These are phyloP conservation scores for Curvularia spicifera DNA, from an alignment of 2,329 filamentous ascomycete genomes.

Conservation along the genomic window DNA sequence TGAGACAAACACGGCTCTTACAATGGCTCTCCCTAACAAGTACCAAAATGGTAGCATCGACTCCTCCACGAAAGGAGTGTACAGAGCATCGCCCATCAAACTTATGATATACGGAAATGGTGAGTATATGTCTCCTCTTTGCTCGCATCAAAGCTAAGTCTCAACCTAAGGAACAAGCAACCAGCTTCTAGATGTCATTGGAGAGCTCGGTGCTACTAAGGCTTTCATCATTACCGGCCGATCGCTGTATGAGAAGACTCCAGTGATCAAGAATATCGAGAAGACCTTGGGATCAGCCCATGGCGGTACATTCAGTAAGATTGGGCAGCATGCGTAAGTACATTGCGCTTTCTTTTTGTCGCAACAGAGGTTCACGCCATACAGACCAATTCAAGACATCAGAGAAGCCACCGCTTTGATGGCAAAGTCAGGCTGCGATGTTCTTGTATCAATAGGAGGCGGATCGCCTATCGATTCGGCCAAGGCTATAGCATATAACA, in stretches of 20 bases:
- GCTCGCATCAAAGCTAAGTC: conserved; percentile 3
- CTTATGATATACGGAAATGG: conserved; percentile 49
- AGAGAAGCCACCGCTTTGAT: conserved; percentile 45
- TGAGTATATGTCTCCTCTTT: conserved; percentile 8
- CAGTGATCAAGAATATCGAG: conserved; percentile 61
- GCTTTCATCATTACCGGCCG: conserved; percentile 63
- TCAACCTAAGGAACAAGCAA: conserved; percentile 38
- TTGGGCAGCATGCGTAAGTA: conserved; percentile 62
- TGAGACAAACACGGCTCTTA: conserved; percentile 1
- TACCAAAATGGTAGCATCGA: conserved; percentile 46
- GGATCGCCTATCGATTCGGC: conserved; percentile 61
- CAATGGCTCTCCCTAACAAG: conserved; percentile 44
- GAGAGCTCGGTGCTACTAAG: conserved; percentile 52
- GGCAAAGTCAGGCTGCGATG: conserved; percentile 46
- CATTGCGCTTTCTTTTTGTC: neutral
- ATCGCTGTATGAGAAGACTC: conserved; percentile 62
- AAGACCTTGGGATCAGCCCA: conserved; percentile 55
- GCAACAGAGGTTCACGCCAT: conserved; percentile 14
- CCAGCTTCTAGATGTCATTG: conserved; percentile 41
- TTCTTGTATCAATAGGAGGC: conserved; percentile 50
- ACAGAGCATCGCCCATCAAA: conserved; percentile 47
- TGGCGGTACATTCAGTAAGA: conserved; percentile 62
- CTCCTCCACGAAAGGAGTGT: conserved; percentile 42
- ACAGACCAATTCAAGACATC: conserved; percentile 46
- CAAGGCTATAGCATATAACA: conserved; percentile 50